Base-by-base conservation (phyloP, 2,329 filamentous ascomycete genomes). In the Sclerotinia spermophila region DNA sequence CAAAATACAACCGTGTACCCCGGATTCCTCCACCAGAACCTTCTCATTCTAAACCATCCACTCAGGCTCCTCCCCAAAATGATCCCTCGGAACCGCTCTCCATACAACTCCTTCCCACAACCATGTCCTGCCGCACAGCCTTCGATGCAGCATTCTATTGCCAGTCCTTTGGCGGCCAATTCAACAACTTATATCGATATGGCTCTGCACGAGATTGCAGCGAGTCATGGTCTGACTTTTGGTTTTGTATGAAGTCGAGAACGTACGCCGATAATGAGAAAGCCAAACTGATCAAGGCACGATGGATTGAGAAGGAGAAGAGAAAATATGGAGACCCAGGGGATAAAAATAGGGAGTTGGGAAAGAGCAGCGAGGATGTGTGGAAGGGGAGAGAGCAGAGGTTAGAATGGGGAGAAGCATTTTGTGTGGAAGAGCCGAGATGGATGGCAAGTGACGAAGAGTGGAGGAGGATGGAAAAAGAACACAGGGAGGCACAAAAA, bases 71-170 rank as follows among this genome's bases (percentile, higher is more conserved):
- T 70, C 51, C 67, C 45, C 62, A 44, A 51, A 67, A 38, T 56
- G 48, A 40, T 69, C 55, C 68, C 51, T 62, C 51, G 38, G 79
- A 80, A 60, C 81, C 85, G 71, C 80, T 91, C 71, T 86, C 89
- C 75, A 88, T 92, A 74, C 87, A 89, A 73, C 84, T 93, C 66
- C 92, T 96, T 73, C 93, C 93, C 0, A 89, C 89, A 56, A 88
- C 86, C 67, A 96, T 98, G 90, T 94, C 91, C 78, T 98, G 96
- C 84, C 91, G 92, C 67, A 86, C 90, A 72, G 91, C 94, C 76
- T 98, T 99, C 83, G 96, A 99, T 83, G 86, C 89, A 74, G 94
- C 95, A 72, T 97, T 95, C 86, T 93, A 95, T 84, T 99, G 96
- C 86, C 92, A 96, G 79, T 93, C 91, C 0, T 85, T 97, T 13